These are phyloP conservation scores for Passalora sequoiae DNA, from an alignment of 2,329 filamentous ascomycete genomes.

Conservation along the genomic window DNA sequence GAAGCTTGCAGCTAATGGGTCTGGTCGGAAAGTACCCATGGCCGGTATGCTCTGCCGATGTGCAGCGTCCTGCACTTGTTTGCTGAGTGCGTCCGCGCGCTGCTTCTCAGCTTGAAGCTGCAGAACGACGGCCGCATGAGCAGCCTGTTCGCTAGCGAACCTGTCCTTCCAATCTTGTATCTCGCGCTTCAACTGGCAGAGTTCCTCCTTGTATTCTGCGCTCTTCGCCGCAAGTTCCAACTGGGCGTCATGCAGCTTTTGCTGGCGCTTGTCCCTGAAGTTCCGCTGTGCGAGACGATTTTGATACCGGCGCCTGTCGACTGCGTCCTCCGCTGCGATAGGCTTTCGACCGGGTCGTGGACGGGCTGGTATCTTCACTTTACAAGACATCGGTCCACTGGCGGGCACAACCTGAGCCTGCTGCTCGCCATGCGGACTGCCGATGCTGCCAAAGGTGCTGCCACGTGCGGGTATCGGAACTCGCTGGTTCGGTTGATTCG, in stretches of 20 bases:
- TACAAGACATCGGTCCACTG: constrained; percentile 36
- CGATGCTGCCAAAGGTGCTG: constrained; percentile 1
- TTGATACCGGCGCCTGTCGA: constrained; percentile 89
- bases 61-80: not conserved
- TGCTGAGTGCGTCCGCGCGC: constrained; percentile 4
- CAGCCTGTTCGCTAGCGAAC: not conserved
- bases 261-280: constrained; percentile 81
- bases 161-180: constrained; percentile 2
- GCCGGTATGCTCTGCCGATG: not conserved
- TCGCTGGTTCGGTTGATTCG: not conserved
- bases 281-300: constrained; percentile 87
- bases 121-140: not conserved
- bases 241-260: constrained; percentile 38
- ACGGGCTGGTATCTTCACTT: constrained; percentile 38
- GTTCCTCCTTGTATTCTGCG: constrained; percentile 9
- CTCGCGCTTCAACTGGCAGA: constrained; percentile 10
- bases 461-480: constrained; percentile 2
- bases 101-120: not conserved
- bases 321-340: constrained; percentile 69
- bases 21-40: not conserved
- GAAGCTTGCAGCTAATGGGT: not conserved
- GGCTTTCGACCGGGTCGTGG: constrained; percentile 80
- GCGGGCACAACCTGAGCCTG: constrained; percentile 10
- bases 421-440: constrained; percentile 6
- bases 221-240: constrained; percentile 13